A percentile compares a stretch with the other conserved stretches of the same genome.
Evolutionary conservation across 495 filamentous ascomycete genomes (phyloP).

Genomic region (Acidomyces sp.): DNA sequence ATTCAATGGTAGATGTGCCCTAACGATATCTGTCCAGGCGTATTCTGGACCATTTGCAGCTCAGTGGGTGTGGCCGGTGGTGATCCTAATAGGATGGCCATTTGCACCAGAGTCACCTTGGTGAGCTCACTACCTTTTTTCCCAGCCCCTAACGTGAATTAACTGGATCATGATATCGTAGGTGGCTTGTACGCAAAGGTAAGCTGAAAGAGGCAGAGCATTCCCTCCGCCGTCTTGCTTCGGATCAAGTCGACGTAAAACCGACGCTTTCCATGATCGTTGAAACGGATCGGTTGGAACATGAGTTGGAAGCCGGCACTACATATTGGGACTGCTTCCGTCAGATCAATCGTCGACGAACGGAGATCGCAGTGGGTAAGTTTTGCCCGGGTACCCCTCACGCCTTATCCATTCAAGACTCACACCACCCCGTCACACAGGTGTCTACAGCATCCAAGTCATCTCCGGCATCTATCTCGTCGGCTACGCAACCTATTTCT

Average conservation of each 20-base stretch:
- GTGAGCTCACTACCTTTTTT: background rate
- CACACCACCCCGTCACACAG: too few relatives aligned
- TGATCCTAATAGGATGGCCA: constrained; percentile 25
- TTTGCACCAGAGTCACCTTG: constrained; percentile 29
- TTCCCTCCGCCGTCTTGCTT: constrained; percentile 24
- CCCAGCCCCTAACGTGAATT: background rate
- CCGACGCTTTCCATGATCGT: constrained; percentile 29
- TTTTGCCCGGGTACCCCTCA: too few relatives aligned
- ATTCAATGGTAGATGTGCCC: background rate
- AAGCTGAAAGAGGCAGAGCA: constrained; percentile 26
- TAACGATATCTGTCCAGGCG: constrained; percentile 13
- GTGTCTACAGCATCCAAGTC: constrained; percentile 68
- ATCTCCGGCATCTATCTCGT: constrained; percentile 67
- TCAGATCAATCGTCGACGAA: constrained; percentile 25
- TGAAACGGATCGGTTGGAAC: constrained; percentile 27
- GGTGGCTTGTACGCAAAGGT: constrained; percentile 30
- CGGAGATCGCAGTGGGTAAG: constrained; percentile 29
- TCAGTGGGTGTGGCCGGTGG: constrained; percentile 32
- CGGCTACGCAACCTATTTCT: constrained; percentile 69
- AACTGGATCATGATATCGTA: constrained; percentile 10
- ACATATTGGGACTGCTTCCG: constrained; percentile 28
- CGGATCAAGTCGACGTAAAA: constrained; percentile 26
- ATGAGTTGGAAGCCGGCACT: constrained; percentile 25
- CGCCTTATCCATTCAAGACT: too few relatives aligned
- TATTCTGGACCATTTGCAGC: constrained; percentile 32